Evolutionary conservation across 768 basidiomycete species (phyloP), one percentile per base, ranked within the genome.

Genomic region (Leucocoprinus leucothites): DNA sequence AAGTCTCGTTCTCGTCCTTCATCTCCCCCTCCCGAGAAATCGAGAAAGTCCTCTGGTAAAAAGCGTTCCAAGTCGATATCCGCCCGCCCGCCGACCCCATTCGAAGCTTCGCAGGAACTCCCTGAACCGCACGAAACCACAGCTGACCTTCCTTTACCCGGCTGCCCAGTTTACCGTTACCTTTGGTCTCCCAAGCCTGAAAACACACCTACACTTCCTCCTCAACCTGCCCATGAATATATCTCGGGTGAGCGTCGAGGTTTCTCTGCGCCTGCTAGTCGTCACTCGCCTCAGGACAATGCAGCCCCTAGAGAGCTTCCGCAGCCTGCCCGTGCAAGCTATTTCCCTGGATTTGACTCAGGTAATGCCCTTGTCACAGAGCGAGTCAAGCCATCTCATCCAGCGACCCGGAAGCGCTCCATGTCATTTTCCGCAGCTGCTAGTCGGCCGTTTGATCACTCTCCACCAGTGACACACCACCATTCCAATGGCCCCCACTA

Each of bases 351-450:
- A 21, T 48, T 18, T 11, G 56, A 34, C 34, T 42, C 24, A 36
- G 56, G 14, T 34, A 46, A 21, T 43, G 48, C 18, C 26, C 6
- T 6, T 19, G 48, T 22, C 24, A 22, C 19, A 19, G 43, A 35
- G 13, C 19, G 8, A 18, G 18, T 51, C 21, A 38, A 53, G 9
- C 14, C 35, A 14, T 14, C 14, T 35, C 42, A 24, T 3, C 48
- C 56, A 11, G 28, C 48, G 7, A 26, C 49, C 31, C 26, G 42
- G 44, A 34, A 53, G 5, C 51, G 42, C 34, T 57, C 59, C 16
- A 53, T 51, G 38, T 58, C 59, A 21, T 50, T 48, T 16, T 47
- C 53, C 22, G 38, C 52, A 1, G 48, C 49, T 25, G 48, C 57
- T 22, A 41, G n/a, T 11, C 31, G 41, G 21, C 49, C 59, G 24